Evolutionary conservation across 2,329 filamentous ascomycete species (phyloP), one percentile per base, ranked within the genome.

Genomic region (Endoconidiophora laricicola): DNA sequence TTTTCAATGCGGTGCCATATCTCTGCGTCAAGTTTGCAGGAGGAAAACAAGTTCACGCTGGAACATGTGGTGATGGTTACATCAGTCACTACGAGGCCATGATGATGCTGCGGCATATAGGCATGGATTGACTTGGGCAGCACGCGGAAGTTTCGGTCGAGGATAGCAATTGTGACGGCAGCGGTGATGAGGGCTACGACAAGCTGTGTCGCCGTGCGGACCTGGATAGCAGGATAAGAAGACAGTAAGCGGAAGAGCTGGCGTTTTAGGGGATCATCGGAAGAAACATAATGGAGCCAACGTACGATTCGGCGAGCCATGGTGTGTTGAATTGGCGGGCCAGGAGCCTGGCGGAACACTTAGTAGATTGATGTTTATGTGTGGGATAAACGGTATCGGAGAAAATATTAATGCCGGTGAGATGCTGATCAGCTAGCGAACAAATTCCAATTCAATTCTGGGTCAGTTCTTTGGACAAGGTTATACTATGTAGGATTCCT

Each of bases 121-220:
- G 79, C 83, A 70, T 95, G 88, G 57, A 95, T 82, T 54, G 82
- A 77, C 59, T 80, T 79, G 40, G 88, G 88, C 36, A 95, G 78
- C 53, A 95, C 83, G 57, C 84, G 77, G 69, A 91, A 94, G 62
- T 83, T 85, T 60, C 81, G 84, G 67, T 95, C 88, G 69, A 94
- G 79, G 63, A 94, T 74, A 64, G 90, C 79, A 56, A 87, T 66
- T 59, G 90, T 66, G 58, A 88, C 61, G 57, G 90, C 69, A 57
- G 82, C 76, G 60, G 86, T 69, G 57, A 75, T 62, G 50, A 76
- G 70, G 52, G 86, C 71, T 52, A 78, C 70, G 56, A 74, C 70
- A 60, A 91, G 77, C 73, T 95, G 86, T 61, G 83, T 70, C 60
- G 82, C 76, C 56, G 86, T 86, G 58, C 75, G 74, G 57, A 77